These are phyloP conservation scores for Trypanosoma lewisi DNA, from an alignment of 208 protist species.

Conservation along the genomic window DNA sequence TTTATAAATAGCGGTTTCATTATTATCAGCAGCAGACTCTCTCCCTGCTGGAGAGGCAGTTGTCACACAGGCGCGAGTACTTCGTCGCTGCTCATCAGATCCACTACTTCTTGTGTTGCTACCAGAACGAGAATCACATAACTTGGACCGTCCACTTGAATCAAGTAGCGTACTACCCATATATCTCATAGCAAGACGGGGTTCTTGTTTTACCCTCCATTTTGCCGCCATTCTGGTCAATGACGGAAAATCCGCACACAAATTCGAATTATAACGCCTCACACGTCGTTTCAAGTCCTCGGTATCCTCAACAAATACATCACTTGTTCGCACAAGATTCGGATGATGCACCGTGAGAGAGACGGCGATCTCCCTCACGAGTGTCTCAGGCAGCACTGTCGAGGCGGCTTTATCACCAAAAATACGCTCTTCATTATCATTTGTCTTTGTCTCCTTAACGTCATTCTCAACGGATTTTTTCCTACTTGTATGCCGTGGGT, in stretches of 20 bases:
- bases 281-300: slow-evolving; percentile 12
- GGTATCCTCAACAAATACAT: slow-evolving; percentile 22
- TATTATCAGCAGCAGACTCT: background rate
- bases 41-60: background rate
- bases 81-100: background rate
- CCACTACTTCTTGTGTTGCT: background rate
- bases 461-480: background rate
- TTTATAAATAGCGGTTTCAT: background rate
- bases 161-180: background rate
- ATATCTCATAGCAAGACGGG: background rate
- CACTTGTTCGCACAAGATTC: slow-evolving; percentile 20
- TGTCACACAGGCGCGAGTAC: background rate
- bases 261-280: background rate
- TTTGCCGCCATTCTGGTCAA: background rate
- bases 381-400: slow-evolving; percentile 6
- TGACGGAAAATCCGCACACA: background rate
- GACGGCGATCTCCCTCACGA: slow-evolving; percentile 23
- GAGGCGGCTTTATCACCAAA: background rate
- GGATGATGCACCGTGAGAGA: slow-evolving; percentile 14
- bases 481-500: background rate
- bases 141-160: background rate
- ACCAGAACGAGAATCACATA: background rate
- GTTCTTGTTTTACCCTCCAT: background rate
- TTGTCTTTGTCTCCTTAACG: background rate
- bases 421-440: background rate